Conservation (phyloP, 805 yeast genomes). For the Cyberlindnera sargentensis region DNA sequence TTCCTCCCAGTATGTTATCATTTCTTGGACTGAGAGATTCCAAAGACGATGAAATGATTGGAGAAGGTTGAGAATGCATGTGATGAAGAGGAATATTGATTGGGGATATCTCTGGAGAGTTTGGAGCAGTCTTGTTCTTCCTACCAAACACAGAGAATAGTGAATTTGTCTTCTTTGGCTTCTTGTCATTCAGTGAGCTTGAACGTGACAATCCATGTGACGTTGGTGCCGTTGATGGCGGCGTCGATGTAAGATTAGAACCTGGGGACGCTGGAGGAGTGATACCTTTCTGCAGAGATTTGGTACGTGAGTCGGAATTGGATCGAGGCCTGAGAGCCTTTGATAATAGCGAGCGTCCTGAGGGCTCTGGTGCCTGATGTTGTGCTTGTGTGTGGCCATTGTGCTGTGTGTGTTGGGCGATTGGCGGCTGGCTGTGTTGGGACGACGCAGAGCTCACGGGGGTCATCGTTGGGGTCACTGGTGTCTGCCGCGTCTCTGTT, state of each 20-base stretch:
- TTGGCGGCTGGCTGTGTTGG: neutral
- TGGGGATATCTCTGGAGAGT: slow-evolving; percentile 16
- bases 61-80: neutral
- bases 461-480: neutral
- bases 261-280: neutral
- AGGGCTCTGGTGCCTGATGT: neutral
- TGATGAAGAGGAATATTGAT: slow-evolving; percentile 10
- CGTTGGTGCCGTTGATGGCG: neutral
- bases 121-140: slow-evolving; percentile 18
- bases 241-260: neutral
- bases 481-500: neutral
- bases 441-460: neutral
- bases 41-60: slow-evolving; percentile 3
- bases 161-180: slow-evolving; percentile 21
- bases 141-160: slow-evolving; percentile 26
- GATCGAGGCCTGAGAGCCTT: slow-evolving; percentile 22
- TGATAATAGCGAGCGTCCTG: slow-evolving; percentile 17
- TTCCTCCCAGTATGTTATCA: slow-evolving; percentile 2
- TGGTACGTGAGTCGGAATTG: slow-evolving; percentile 17
- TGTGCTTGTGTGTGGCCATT: neutral
- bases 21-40: slow-evolving; percentile 11
- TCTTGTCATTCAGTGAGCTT: slow-evolving; percentile 12
- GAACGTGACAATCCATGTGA: slow-evolving; percentile 13
- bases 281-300: slow-evolving; percentile 1
- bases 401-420: neutral